A percentile compares a stretch with the other conserved stretches of the same genome.
These are phyloP conservation scores for Thymus mandschuricus DNA, from an alignment of 257 asterid species.

Conservation along the genomic window DNA sequence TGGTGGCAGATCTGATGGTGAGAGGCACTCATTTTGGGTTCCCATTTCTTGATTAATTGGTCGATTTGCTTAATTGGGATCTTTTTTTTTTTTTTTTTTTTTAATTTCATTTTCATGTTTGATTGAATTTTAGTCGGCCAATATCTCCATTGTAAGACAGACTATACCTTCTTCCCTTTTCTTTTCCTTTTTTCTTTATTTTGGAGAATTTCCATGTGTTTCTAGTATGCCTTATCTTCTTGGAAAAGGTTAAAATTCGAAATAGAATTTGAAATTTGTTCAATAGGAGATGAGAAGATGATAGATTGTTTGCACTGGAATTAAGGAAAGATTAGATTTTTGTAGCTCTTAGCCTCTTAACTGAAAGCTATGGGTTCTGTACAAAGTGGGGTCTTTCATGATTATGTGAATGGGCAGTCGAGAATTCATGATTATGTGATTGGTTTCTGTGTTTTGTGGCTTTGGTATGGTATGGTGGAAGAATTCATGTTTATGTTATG, in stretches of 20 bases:
- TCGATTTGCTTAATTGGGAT: too few relatives aligned
- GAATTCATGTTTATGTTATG: constrained; percentile 27
- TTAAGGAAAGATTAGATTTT: not conserved
- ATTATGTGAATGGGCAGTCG: too few relatives aligned
- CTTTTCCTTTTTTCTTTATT: not conserved
- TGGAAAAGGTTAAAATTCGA: not conserved
- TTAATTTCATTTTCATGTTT: too few relatives aligned
- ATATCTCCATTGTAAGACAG: constrained; percentile 45
- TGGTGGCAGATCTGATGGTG: constrained; percentile 58
- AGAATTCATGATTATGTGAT: constrained; percentile 4
- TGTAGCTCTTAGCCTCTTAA: not conserved
- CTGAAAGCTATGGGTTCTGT: not conserved
- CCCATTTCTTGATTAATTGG: too few relatives aligned
- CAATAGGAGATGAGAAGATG: too few relatives aligned
- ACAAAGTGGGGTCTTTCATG: not conserved
- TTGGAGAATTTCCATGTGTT: not conserved
- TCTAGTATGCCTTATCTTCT: not conserved
- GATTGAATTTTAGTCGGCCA: too few relatives aligned
- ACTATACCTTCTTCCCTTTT: not conserved
- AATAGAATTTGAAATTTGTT: not conserved
- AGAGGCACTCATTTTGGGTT: constrained; percentile 21
- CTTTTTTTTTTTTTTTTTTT: too few relatives aligned
- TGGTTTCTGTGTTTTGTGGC: not conserved
- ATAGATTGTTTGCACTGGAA: not conserved
- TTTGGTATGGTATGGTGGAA: not conserved